Base-by-base conservation (phyloP, 257 asterid genomes). In the Capsicum pubescens region DNA sequence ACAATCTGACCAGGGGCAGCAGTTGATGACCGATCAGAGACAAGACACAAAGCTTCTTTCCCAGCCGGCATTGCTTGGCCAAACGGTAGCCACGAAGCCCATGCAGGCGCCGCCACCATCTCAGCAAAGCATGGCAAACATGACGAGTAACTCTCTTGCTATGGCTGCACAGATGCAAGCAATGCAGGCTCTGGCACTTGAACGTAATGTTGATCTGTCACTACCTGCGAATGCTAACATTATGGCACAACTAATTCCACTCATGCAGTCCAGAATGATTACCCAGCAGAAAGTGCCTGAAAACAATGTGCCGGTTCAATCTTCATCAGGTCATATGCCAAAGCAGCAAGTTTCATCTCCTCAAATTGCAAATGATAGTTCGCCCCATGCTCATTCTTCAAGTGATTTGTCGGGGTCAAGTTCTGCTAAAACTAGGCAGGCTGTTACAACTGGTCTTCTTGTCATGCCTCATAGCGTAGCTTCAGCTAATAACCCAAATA, bases 141-240 rank as follows among this genome's bases (percentile, higher is more conserved):
- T 92, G 90, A 56, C 91, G 7, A 92, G 87, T 90, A 95, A 89
- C 84, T 91, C 89, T 60, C 86, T 91, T 79, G 87, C 94, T 82
- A 87, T 95, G 92, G 98, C 97, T 84, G 97, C 97, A 69, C 98
- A 93, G 87, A 88, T 94, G 98, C 99, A 94, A 86, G 94, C 97
- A 63, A 87, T 94, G 87, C 97, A 96, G 89, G 97, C 97, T 78
- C 87, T 95, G 90, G 99, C 98, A 9, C 92, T 88, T 84, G 99
- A 95, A 83, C 98, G 92, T 88, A 93, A 92, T 86, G 93, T 97
- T 87, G 99, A 97, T 87, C 91, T 95, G 88, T 93, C 99, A 60
- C 87, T 90, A 87, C 99, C 99, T 83, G 95, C 96, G 55, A 94
- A 93, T 91, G 99, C 97, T 72, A 91, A 85, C 88, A 82, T 93